phyloP scores from a whole-genome alignment of 2,329 filamentous ascomycete genomes.

The Neurospora crassa region DNA sequence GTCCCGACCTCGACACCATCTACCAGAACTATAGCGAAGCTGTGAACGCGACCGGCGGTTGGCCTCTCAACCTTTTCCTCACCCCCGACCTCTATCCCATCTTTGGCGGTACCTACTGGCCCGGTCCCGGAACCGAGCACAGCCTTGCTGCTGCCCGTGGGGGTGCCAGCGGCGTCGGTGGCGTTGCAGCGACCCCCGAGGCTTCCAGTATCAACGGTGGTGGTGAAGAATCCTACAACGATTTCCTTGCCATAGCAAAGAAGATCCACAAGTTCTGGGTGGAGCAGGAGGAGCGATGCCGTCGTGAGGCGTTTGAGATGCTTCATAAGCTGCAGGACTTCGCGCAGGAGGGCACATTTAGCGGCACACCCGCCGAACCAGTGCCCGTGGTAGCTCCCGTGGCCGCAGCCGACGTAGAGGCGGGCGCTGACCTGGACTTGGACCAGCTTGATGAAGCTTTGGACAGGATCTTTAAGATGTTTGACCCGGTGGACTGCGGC shows the following conservation, averaged over 20 bases:
- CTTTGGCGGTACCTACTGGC: constrained; percentile 95
- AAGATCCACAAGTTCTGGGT: constrained; percentile 71
- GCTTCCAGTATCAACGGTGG: constrained; percentile 12
- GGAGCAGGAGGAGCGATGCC: constrained; percentile 73
- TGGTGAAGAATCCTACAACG: constrained; percentile 51
- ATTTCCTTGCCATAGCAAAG: constrained; percentile 72
- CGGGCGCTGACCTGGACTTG: constrained; percentile 56
- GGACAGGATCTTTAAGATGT: constrained; percentile 69
- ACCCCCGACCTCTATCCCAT: constrained; percentile 89
- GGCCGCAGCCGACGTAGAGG: constrained; percentile 22
- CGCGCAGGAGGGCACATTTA: constrained; percentile 73
- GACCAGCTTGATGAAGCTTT: constrained; percentile 89
- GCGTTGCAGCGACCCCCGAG: constrained; percentile 24
- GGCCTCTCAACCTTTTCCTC: constrained; percentile 94
- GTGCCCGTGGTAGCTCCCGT: constrained; percentile 2
- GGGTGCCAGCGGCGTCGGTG: constrained; percentile 25
- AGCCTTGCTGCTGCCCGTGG: constrained; percentile 33
- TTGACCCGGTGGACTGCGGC: constrained; percentile 67
- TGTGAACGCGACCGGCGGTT: constrained; percentile 80
- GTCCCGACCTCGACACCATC: constrained; percentile 86
- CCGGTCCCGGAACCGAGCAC: constrained; percentile 57
- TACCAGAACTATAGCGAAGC: constrained; percentile 99
- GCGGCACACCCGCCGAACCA: constrained; percentile 22
- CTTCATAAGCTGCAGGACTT: constrained; percentile 75
- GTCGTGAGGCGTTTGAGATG: constrained; percentile 75